Evolutionary conservation across 2,329 filamentous ascomycete genomes (phyloP).

Genomic region (Exophiala dermatitidis): DNA sequence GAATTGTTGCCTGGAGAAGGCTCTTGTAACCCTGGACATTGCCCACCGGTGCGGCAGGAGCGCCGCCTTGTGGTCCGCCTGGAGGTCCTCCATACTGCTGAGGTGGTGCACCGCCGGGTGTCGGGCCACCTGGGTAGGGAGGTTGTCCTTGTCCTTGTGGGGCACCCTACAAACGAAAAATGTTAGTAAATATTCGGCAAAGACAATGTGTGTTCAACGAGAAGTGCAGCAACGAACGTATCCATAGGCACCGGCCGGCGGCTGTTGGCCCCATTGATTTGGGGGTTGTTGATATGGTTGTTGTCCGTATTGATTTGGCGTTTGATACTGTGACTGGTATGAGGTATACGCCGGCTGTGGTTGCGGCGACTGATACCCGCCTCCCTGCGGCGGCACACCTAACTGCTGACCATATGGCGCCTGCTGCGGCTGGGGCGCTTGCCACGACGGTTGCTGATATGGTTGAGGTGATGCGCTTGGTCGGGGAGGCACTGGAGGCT

Average conservation of each 20-base stretch:
- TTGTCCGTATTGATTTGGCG: slow-evolving; percentile 30
- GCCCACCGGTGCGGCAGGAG: slow-evolving; percentile 35
- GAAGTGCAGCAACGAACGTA: slow-evolving; percentile 28
- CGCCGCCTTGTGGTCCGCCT: slow-evolving; percentile 13
- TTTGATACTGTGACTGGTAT: slow-evolving; percentile 24
- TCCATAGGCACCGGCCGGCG: slow-evolving; percentile 32
- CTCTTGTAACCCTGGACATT: slow-evolving; percentile 52
- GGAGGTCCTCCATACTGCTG: slow-evolving; percentile 25
- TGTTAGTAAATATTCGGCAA: background rate
- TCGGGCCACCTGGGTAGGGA: slow-evolving; percentile 25
- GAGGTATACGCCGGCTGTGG: slow-evolving; percentile 21
- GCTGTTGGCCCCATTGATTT: slow-evolving; percentile 20
- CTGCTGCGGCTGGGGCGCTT: slow-evolving; percentile 35
- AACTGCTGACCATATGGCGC: slow-evolving; percentile 32
- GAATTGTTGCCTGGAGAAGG: slow-evolving; percentile 49
- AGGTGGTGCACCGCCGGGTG: slow-evolving; percentile 20
- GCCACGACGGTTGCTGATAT: slow-evolving; percentile 37
- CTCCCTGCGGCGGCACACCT: slow-evolving; percentile 27
- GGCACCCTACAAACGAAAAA: slow-evolving; percentile 29
- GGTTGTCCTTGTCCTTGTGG: slow-evolving; percentile 23
- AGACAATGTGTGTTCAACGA: background rate
- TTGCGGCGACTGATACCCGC: slow-evolving; percentile 19
- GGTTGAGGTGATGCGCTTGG: slow-evolving; percentile 32
- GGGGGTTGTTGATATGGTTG: slow-evolving; percentile 30
- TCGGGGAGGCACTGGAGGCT: slow-evolving; percentile 32